phyloP scores from a whole-genome alignment of 352 stramenopile species.

The Elongisporangium senticosum region DNA sequence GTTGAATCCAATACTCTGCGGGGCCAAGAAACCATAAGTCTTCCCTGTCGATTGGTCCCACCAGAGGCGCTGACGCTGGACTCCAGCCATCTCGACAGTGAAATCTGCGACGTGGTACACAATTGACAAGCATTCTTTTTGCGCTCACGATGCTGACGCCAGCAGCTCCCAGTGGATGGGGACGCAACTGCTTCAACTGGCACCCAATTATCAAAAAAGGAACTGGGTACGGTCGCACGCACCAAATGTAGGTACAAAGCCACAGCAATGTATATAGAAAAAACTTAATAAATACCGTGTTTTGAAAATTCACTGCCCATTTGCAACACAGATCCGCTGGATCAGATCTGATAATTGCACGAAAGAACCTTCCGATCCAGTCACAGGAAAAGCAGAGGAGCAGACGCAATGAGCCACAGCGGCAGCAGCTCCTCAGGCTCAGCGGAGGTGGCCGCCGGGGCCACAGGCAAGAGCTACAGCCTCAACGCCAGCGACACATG shows the following conservation, averaged over 20 bases:
- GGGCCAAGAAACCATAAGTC: too few species aligned
- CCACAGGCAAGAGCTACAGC: conserved; percentile 15
- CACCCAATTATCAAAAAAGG: neutral
- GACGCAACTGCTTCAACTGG: neutral
- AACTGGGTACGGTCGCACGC: too few species aligned
- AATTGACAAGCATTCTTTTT: too few species aligned
- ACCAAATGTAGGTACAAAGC: neutral
- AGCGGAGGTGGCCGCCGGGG: neutral
- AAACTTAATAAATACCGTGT: neutral
- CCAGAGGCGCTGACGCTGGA: too few species aligned
- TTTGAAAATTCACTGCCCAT: neutral
- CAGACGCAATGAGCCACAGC: neutral
- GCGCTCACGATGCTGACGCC: neutral
- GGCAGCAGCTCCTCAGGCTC: neutral
- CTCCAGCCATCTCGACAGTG: neutral
- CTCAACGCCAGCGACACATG: conserved; percentile 21
- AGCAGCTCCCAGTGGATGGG: neutral
- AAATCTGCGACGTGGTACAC: neutral
- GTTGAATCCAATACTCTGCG: too few species aligned
- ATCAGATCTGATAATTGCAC: neutral
- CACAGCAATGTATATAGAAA: too few species aligned
- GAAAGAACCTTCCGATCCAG: neutral
- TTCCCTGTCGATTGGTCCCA: too few species aligned
- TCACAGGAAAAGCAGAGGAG: neutral
- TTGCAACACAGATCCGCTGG: neutral